These are phyloP conservation scores for Boletus speciosus DNA, from an alignment of 768 basidiomycete species.

Conservation along the genomic window DNA sequence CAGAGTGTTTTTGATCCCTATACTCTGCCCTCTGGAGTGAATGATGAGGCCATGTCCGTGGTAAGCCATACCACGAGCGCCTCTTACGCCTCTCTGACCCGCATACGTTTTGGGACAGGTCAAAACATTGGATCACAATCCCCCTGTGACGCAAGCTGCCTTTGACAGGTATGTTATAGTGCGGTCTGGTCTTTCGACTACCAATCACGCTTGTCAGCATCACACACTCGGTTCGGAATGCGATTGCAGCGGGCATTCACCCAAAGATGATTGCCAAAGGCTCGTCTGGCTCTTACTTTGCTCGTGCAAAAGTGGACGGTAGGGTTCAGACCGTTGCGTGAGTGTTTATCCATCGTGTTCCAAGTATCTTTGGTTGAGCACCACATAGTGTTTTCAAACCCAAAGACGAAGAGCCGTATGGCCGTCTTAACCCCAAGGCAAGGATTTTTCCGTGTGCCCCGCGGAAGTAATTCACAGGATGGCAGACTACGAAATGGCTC, in stretches of 20 bases:
- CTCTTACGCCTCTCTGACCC: slow-evolving; percentile 1
- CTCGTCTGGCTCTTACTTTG: slow-evolving; percentile 89
- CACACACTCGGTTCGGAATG: slow-evolving; percentile 60
- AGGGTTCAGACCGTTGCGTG: slow-evolving; percentile 78
- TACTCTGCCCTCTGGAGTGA: slow-evolving; percentile 33
- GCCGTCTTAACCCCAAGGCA: slow-evolving; percentile 82
- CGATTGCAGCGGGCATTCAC: slow-evolving; percentile 75
- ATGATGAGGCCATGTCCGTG: slow-evolving; percentile 21
- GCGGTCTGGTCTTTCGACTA: neutral
- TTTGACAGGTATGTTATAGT: slow-evolving; percentile 58
- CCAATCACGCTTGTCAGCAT: slow-evolving; percentile 38
- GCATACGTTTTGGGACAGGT: slow-evolving; percentile 36
- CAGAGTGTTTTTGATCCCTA: slow-evolving; percentile 77
- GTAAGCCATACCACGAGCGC: slow-evolving; percentile 11
- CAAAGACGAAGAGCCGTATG: slow-evolving; percentile 89
- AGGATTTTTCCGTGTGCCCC: neutral
- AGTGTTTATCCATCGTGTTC: slow-evolving; percentile 26
- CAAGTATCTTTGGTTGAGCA: slow-evolving; percentile 1
- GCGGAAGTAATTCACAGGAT: neutral
- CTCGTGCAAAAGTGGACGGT: slow-evolving; percentile 76
- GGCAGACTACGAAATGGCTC: slow-evolving; percentile 83
- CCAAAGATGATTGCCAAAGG: slow-evolving; percentile 91
- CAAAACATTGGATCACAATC: slow-evolving; percentile 80
- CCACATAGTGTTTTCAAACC: slow-evolving; percentile 79
- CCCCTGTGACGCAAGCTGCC: slow-evolving; percentile 69